Evolutionary conservation across 768 basidiomycete species (phyloP), one percentile per base, ranked within the genome.

Genomic region (Pulveroboletus frians): DNA sequence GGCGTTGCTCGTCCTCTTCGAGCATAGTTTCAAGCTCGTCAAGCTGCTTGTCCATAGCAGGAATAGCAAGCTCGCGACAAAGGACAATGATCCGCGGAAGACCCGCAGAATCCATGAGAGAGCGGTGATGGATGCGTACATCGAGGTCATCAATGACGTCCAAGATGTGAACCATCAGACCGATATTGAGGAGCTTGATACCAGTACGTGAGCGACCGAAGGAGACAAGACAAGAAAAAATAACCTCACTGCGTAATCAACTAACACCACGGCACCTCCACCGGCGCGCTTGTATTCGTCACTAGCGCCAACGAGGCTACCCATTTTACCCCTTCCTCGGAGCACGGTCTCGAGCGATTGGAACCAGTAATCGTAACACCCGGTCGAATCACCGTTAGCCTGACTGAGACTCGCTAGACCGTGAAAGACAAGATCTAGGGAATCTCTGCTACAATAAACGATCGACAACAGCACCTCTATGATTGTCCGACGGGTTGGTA

Each of bases 221-320:
- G 35, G 26, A 9, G 32, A 14, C 23, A 38, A 20, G 10, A 18
- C 11, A 49, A 47, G 39, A 5, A 15, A 48, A 47, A 23, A 39
- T 31, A 46, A 46, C 72, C 85, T 58, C 59, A 94, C 92, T 63
- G 89, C 87, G 58, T 94, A 95, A 44, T 95, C 92, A 52, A 85
- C 85, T 52, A 94, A 65, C 38, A 79, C 78, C 36, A 74, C 79
- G 51, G 88, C 85, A 17, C 80, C 65, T 35, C 84, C 81, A 39
- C 78, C 80, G 51, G 76, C 72, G 50, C 79, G 82, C 66, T 78
- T 79, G 47, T 94, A 79, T 57, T 97, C 93, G 13, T 94, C 90
- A 58, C 93, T 95, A 20, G 92, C 92, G 0, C 96, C 96, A 8
- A 99, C 95, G 35, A 89, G 68, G 63, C 89, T 96, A 1, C 95